Evolutionary conservation across 2,329 filamentous ascomycete species (phyloP).

Genomic region (Aureobasidium zeae): DNA sequence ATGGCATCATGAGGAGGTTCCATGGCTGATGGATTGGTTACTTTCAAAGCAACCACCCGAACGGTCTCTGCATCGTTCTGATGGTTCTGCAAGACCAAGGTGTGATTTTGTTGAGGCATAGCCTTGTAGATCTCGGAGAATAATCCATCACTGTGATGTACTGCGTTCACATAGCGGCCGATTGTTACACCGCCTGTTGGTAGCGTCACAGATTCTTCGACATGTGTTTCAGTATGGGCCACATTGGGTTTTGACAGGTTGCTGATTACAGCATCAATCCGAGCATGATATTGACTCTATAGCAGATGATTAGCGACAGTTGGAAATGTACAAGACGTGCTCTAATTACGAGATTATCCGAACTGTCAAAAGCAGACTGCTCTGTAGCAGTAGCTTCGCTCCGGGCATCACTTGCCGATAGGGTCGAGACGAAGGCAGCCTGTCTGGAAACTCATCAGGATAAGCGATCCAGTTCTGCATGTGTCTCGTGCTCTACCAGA

Average conservation of each 20-base stretch:
- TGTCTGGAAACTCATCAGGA: slow-evolving; percentile 9
- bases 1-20: slow-evolving; percentile 73
- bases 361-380: slow-evolving; percentile 1
- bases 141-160: slow-evolving; percentile 55
- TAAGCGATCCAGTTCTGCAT: no score
- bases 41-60: slow-evolving; percentile 64
- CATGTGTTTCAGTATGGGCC: slow-evolving; percentile 14
- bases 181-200: slow-evolving; percentile 35
- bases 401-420: slow-evolving; percentile 7
- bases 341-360: slow-evolving; percentile 1
- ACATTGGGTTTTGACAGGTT: background rate
- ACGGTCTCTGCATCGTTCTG: background rate
- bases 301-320: background rate
- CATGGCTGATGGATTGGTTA: slow-evolving; percentile 65
- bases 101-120: slow-evolving; percentile 27
- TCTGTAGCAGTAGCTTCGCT: slow-evolving; percentile 8
- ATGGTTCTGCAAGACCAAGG: background rate
- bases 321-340: background rate
- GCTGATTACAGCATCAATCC: slow-evolving; percentile 1
- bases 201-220: background rate
- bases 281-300: slow-evolving; percentile 9
- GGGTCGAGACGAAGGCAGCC: background rate
- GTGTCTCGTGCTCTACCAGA: background rate
- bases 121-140: slow-evolving; percentile 78
- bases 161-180: slow-evolving; percentile 48